Evolutionary conservation across 371 early-diverging fungal genomes (phyloP).

Genomic region (Scutellospora calospora): DNA sequence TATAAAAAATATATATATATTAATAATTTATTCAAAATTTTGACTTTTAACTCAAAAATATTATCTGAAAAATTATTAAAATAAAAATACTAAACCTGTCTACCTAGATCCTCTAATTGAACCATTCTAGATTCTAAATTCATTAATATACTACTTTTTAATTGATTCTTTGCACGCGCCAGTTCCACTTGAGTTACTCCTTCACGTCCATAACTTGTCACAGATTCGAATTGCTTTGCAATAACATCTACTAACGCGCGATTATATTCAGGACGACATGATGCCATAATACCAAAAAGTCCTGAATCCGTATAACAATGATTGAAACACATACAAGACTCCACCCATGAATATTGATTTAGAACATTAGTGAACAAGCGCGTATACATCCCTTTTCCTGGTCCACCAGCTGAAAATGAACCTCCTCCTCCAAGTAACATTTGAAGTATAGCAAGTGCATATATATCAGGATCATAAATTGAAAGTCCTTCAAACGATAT

Average conservation of each 20-base stretch:
- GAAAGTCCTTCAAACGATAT: constrained; percentile 89
- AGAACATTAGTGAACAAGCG: constrained; percentile 94
- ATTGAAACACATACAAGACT: constrained; percentile 91
- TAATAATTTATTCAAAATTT: too few species aligned
- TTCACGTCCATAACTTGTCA: constrained; percentile 62
- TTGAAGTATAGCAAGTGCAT: constrained; percentile 90
- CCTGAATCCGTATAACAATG: constrained; percentile 92
- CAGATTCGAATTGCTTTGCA: constrained; percentile 80
- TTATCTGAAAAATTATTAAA: neutral
- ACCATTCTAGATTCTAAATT: constrained; percentile 92
- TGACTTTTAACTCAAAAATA: neutral
- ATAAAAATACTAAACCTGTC: constrained; percentile 70
- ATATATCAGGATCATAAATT: constrained; percentile 87
- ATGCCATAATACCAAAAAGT: constrained; percentile 93
- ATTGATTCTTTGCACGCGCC: constrained; percentile 93
- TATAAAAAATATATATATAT: constrained; percentile 1
- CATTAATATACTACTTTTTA: constrained; percentile 93
- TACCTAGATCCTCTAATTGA: constrained; percentile 93
- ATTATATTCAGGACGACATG: constrained; percentile 78
- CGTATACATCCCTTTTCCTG: constrained; percentile 99
- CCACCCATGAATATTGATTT: constrained; percentile 94
- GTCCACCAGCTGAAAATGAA: constrained; percentile 97
- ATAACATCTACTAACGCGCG: constrained; percentile 81
- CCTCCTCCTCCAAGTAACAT: constrained; percentile 96
- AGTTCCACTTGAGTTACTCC: constrained; percentile 71